Conservation (phyloP, 176 grass and related monocot genomes). For the Chrysopogon serrulatus region DNA sequence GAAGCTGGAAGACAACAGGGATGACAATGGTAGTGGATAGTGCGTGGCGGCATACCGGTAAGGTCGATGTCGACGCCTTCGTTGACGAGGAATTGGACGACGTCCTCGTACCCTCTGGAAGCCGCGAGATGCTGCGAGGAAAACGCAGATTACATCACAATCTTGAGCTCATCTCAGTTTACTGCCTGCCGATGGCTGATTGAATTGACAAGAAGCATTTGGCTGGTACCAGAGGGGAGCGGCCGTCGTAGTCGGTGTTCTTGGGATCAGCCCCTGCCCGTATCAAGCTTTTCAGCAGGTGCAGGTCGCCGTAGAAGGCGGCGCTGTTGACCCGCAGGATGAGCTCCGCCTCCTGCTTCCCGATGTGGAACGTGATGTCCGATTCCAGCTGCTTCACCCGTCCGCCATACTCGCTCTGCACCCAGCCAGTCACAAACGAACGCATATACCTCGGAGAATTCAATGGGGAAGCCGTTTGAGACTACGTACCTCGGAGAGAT, state of each 20-base stretch:
- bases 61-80: constrained; percentile 78
- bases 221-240: constrained; percentile 72
- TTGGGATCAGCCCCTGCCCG: constrained; percentile 82
- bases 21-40: not conserved
- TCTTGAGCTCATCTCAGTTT: not conserved
- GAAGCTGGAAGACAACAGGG: not conserved
- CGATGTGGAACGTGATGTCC: constrained; percentile 90
- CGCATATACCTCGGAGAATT: not conserved
- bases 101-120: constrained; percentile 70
- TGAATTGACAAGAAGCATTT: not conserved
- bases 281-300: constrained; percentile 72
- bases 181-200: not conserved
- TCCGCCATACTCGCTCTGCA: constrained; percentile 59
- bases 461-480: not conserved
- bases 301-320: constrained; percentile 77
- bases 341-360: constrained; percentile 90
- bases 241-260: constrained; percentile 85
- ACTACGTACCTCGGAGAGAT: constrained; percentile 66
- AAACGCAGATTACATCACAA: not conserved
- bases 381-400: constrained; percentile 75
- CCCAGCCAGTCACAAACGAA: not conserved
- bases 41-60: constrained; percentile 31
- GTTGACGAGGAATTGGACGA: constrained; percentile 62
- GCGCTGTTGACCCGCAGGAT: constrained; percentile 73
- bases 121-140: constrained; percentile 80